These are phyloP conservation scores for Colletotrichum incanum DNA, from an alignment of 2,329 filamentous ascomycete genomes.

Conservation along the genomic window DNA sequence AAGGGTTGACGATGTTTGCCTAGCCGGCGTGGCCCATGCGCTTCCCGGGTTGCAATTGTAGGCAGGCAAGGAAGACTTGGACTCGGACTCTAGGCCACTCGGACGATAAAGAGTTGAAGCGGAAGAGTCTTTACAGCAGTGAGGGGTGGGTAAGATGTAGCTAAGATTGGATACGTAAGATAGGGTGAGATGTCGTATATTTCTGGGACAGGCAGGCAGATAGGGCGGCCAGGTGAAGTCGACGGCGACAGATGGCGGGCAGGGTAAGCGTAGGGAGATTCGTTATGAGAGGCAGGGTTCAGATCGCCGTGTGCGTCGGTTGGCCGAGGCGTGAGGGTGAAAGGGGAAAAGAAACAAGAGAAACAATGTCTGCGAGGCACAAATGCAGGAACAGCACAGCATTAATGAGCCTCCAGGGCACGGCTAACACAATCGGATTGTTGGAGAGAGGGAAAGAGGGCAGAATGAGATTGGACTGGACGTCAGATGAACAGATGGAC, in stretches of 20 bases:
- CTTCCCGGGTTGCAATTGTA: constrained; percentile 38
- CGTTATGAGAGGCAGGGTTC: constrained; percentile 10
- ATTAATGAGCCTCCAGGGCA: constrained; percentile 44
- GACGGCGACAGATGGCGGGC: constrained; percentile 1
- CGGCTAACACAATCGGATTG: constrained; percentile 26
- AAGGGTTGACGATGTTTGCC: constrained; percentile 43
- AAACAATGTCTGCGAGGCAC: constrained; percentile 44
- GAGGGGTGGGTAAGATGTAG: constrained; percentile 9
- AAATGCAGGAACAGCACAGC: constrained; percentile 48
- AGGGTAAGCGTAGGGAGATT: constrained; percentile 28
- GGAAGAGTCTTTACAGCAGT: constrained; percentile 9
- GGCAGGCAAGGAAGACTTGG: constrained; percentile 18
- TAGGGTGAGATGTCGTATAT: constrained; percentile 22
- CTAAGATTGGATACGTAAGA: constrained; percentile 1
- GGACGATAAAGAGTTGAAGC: background rate
- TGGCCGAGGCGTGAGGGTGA: constrained; percentile 16
- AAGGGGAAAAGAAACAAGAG: constrained; percentile 38
- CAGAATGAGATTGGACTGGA: constrained; percentile 22
- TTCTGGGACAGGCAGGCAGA: constrained; percentile 25
- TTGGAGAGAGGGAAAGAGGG: constrained; percentile 43
- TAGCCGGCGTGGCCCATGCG: constrained; percentile 43
- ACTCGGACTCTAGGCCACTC: background rate
- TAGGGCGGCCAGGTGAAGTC: constrained; percentile 6
- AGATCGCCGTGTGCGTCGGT: background rate
- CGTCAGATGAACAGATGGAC: constrained; percentile 48